These are phyloP conservation scores for Areca catechu DNA, from an alignment of 176 grass and related monocot genomes.

Conservation along the genomic window DNA sequence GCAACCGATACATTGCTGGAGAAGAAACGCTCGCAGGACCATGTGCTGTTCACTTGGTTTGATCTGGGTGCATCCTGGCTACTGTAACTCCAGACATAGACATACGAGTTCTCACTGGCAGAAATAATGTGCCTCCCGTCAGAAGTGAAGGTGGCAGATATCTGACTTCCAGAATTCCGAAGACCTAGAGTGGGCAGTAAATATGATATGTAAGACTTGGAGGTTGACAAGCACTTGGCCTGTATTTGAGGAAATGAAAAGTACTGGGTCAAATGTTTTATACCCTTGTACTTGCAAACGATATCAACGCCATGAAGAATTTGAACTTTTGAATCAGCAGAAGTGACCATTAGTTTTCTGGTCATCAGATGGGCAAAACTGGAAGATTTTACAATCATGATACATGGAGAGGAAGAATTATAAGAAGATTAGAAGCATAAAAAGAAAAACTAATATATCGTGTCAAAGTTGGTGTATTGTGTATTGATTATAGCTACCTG, in stretches of 20 bases:
- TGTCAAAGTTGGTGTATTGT: neutral
- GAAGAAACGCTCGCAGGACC: constrained; percentile 60
- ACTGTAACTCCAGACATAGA: constrained; percentile 68
- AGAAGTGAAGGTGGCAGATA: constrained; percentile 64
- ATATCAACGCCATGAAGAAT: constrained; percentile 67
- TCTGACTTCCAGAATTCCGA: constrained; percentile 44
- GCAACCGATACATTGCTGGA: constrained; percentile 50
- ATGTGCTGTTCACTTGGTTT: constrained; percentile 27
- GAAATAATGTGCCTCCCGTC: constrained; percentile 83
- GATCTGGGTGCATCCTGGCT: constrained; percentile 36
- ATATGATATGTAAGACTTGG: neutral
- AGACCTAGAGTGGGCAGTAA: constrained; percentile 30
- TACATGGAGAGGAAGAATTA: too few relatives aligned
- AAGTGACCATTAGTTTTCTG: constrained; percentile 79
- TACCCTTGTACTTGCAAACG: constrained; percentile 78
- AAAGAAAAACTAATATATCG: too few relatives aligned
- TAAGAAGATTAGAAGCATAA: neutral
- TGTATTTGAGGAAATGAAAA: neutral
- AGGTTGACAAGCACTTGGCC: too few relatives aligned
- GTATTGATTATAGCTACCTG: constrained; percentile 46
- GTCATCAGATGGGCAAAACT: constrained; percentile 84
- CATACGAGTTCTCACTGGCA: constrained; percentile 52
- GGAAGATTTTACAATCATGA: neutral
- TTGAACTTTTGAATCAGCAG: constrained; percentile 70
- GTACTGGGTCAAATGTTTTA: neutral